Conservation (phyloP, 371 early-diverging fungal genomes). For the Rhizopus arrhizus region DNA sequence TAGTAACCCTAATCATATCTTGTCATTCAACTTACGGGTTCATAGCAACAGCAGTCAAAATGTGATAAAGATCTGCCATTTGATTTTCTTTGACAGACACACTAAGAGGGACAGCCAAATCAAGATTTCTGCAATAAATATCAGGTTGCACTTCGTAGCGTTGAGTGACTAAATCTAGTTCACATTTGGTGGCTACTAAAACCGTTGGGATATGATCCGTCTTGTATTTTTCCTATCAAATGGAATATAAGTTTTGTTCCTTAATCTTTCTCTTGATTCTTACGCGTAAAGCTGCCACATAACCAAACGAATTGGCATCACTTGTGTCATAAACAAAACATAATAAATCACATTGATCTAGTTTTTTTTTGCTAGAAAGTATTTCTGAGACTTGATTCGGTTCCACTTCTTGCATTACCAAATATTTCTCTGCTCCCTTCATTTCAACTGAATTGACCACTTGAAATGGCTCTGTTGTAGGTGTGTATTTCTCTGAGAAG, state of each 20-base stretch:
- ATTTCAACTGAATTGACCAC: slow-evolving; percentile 95
- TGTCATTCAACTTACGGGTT: slow-evolving; percentile 63
- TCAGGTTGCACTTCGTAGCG: slow-evolving; percentile 81
- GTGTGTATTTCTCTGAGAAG: slow-evolving; percentile 71
- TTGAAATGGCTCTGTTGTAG: slow-evolving; percentile 75
- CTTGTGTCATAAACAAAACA: slow-evolving; percentile 94
- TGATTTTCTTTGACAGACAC: slow-evolving; percentile 85
- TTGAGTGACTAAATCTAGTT: slow-evolving; percentile 85
- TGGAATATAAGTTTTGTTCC: background rate
- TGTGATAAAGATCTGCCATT: slow-evolving; percentile 86
- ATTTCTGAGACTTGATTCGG: slow-evolving; percentile 76
- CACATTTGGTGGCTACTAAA: slow-evolving; percentile 93
- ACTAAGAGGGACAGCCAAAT: slow-evolving; percentile 83
- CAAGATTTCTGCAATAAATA: slow-evolving; percentile 85
- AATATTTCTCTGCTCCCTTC: slow-evolving; percentile 89
- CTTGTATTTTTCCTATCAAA: slow-evolving; percentile 72
- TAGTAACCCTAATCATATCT: too few species aligned
- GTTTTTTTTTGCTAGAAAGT: slow-evolving; percentile 71
- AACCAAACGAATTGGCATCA: slow-evolving; percentile 91
- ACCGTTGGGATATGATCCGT: slow-evolving; percentile 84
- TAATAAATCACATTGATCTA: slow-evolving; percentile 89
- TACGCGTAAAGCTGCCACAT: slow-evolving; percentile 84
- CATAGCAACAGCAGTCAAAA: slow-evolving; percentile 84
- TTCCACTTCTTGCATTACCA: slow-evolving; percentile 94
- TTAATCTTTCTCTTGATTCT: slow-evolving; percentile 6